Conservation (phyloP, 345 rosid species). For the Raphanus raphanistrum region DNA sequence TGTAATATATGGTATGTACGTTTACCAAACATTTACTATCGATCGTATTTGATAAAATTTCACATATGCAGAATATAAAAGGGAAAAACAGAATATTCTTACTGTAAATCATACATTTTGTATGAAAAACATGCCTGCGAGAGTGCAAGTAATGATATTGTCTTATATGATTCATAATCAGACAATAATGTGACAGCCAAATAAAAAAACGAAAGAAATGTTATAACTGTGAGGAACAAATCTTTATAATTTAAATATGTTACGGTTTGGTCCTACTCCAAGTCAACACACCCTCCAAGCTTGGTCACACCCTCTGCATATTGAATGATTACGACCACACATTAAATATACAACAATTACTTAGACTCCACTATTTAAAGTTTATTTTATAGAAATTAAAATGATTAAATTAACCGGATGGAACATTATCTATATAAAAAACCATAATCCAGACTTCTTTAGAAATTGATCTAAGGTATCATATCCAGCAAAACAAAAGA, state of each 20-base stretch:
- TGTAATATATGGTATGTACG: background rate
- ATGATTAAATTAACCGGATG: background rate
- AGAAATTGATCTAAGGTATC: background rate
- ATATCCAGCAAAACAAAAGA: background rate
- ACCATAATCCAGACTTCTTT: background rate
- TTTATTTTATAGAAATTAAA: background rate
- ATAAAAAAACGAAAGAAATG: too few relatives aligned
- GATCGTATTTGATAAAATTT: background rate
- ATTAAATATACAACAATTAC: background rate
- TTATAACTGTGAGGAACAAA: too few relatives aligned
- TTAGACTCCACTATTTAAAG: background rate
- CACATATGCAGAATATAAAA: background rate
- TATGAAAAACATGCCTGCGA: too few relatives aligned
- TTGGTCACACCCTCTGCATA: conserved; percentile 33
- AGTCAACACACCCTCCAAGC: conserved; percentile 2
- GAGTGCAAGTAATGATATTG: too few relatives aligned
- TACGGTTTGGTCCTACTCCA: conserved; percentile 36
- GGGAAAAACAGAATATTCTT: too few relatives aligned
- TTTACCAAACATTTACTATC: background rate
- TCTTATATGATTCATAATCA: too few relatives aligned
- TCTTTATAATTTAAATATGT: background rate
- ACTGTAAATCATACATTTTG: background rate
- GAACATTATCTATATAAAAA: background rate
- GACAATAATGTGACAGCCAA: too few relatives aligned
- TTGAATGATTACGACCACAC: conserved; percentile 24